Evolutionary conservation across 2,329 filamentous ascomycete genomes (phyloP).

Genomic region (Madurella fahalii): DNA sequence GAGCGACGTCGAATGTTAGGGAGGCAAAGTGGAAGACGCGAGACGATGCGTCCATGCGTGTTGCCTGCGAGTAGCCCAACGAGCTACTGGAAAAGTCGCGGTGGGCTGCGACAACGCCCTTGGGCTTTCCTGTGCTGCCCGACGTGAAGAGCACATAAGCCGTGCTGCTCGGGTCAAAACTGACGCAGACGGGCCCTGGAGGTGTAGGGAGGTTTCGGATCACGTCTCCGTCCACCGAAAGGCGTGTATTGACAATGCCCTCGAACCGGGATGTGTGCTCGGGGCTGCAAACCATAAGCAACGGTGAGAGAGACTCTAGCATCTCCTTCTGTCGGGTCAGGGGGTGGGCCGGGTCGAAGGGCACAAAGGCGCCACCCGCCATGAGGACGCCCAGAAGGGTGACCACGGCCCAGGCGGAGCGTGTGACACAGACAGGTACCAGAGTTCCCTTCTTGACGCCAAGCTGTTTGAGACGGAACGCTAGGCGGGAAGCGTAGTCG

Average conservation of each 20-base stretch:
- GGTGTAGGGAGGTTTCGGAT: conserved; percentile 7
- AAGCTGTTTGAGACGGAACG: conserved; percentile 15
- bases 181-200: background rate
- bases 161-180: conserved; percentile 1
- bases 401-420: conserved; percentile 24
- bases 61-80: conserved; percentile 6
- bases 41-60: conserved; percentile 16
- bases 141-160: conserved; percentile 27
- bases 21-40: conserved; percentile 21
- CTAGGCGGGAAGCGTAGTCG: conserved; percentile 19
- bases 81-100: conserved; percentile 18
- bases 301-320: conserved; percentile 12
- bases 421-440: conserved; percentile 28
- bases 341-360: conserved; percentile 28
- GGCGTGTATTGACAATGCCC: conserved; percentile 2
- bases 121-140: conserved; percentile 24
- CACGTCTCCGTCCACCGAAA: conserved; percentile 9
- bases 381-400: conserved; percentile 27
- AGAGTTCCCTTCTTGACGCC: conserved; percentile 23
- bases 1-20: conserved; percentile 27
- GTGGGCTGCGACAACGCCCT: conserved; percentile 20
- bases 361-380: conserved; percentile 30
- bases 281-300: conserved; percentile 21
- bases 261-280: conserved; percentile 17
- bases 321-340: conserved; percentile 17